Base-by-base conservation (phyloP, 1,284 basidiomycete genomes). In the Puccinia brachypodii region DNA sequence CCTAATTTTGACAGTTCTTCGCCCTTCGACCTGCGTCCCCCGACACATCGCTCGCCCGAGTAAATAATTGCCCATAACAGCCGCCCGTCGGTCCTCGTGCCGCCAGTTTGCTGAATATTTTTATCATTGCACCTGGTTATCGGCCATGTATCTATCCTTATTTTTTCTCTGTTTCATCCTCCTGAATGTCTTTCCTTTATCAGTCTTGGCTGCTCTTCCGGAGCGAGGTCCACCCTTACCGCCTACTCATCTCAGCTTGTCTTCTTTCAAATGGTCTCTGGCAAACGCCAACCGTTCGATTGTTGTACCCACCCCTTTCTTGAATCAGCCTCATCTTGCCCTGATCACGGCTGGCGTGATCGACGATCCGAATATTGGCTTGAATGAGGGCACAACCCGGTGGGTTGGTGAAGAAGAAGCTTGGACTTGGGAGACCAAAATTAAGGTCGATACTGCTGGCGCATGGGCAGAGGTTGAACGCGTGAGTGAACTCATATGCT, bases 311-410 rank as follows among this genome's bases (percentile, higher is more conserved):
- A 84, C 85, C 1, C 81, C 83, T 36, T 84, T 85, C 42, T 83
- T n/a, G 83, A 73, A 81, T 31, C 78, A 81, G 64, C 68, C 78
- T 0, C 78, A 85, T 74, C 84, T 85, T 58, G 84, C 85, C 31
- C 83, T 85, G 14, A 81, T 85, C 53, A 76, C 81, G 53, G 84
- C 83, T n/a, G 83, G 84, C 13, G 3, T 85, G 64, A 84, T 85
- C 40, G 25, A 78, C 0, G 85, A 85, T 36, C 83, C 85, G 0
- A 81, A 81, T 56, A 81, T 81, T 60, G 78, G 78, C n/a, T 71
- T 81, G n/a, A 81, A 81, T 47, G 78, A 83, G 42, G 78, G 78
- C 33, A 81, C 78, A 9, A 81, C 78, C 36, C 78, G 78, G 2
- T 81, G 78, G 78, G 69, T 81, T 16, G 78, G 78, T 40, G 78